A percentile compares a stretch with the other conserved stretches of the same genome.
Evolutionary conservation across 2,329 filamentous ascomycete species (phyloP).

Genomic region (Nemania abortiva): DNA sequence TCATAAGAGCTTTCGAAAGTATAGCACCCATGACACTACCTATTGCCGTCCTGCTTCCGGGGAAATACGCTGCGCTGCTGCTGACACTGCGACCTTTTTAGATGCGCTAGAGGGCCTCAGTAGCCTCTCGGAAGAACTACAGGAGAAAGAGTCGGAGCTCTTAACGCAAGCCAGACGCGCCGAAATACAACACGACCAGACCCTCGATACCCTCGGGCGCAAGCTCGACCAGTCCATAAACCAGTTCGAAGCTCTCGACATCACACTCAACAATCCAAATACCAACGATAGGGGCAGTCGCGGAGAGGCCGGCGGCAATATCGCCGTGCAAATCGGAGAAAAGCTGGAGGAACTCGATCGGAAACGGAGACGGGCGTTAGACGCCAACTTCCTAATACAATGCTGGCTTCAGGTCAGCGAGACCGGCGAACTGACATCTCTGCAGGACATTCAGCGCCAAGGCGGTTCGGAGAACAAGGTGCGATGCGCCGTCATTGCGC

Average conservation of each 20-base stretch:
- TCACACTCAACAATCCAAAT: constrained; percentile 76
- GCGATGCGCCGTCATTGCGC: constrained; percentile 90
- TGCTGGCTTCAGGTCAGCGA: constrained; percentile 98
- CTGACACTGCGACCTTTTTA: constrained; percentile 52
- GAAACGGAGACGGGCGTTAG: constrained; percentile 88
- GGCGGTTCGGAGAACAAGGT: constrained; percentile 93
- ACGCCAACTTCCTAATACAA: constrained; percentile 94
- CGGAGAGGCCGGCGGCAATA: constrained; percentile 77
- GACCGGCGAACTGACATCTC: constrained; percentile 83
- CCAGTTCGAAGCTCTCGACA: constrained; percentile 90
- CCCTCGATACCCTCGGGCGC: constrained; percentile 84
- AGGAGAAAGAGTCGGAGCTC: constrained; percentile 90
- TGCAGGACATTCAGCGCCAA: constrained; percentile 88
- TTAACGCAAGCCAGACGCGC: constrained; percentile 90
- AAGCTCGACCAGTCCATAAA: constrained; percentile 94
- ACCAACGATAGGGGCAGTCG: constrained; percentile 60
- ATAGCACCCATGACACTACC: constrained; percentile 36
- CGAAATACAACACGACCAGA: constrained; percentile 91
- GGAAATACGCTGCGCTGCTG: constrained; percentile 47
- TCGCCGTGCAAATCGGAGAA: constrained; percentile 95
- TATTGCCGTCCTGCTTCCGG: constrained; percentile 13
- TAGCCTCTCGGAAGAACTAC: constrained; percentile 82
- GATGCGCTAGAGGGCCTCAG: constrained; percentile 76
- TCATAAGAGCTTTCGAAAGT: constrained; percentile 95
- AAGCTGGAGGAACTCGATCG: constrained; percentile 93